Evolutionary conservation across 208 protist genomes (phyloP).

Genomic region (Wallacemonas sp.): DNA sequence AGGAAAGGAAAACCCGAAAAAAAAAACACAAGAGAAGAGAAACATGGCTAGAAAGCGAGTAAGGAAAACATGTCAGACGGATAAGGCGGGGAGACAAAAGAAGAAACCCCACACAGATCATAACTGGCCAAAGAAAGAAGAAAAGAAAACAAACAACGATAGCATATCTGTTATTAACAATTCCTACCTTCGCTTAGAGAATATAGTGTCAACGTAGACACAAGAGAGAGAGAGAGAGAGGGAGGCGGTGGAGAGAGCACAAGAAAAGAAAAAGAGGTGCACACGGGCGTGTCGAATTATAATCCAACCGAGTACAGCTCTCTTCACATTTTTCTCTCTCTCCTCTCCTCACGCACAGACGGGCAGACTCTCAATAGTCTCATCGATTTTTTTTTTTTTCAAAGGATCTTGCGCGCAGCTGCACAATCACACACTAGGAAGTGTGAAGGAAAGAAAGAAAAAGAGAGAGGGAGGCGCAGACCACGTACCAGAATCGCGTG

Average conservation of each 20-base stretch:
- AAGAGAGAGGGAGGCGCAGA: too few relatives aligned
- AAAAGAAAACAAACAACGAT: conserved; percentile 30
- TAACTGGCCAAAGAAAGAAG: background rate
- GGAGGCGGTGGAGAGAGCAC: background rate
- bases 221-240: background rate
- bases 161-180: background rate
- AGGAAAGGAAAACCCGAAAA: too few relatives aligned
- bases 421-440: too few relatives aligned
- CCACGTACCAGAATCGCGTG: too few relatives aligned
- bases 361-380: conserved; percentile 12
- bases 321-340: too few relatives aligned
- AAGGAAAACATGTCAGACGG: conserved; percentile 19
- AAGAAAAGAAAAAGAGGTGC: conserved; percentile 20
- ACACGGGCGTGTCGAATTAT: too few relatives aligned
- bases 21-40: conserved; percentile 20
- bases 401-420: too few relatives aligned
- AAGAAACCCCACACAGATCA: conserved; percentile 8
- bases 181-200: too few relatives aligned
- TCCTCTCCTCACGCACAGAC: too few relatives aligned
- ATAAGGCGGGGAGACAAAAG: conserved; percentile 15
- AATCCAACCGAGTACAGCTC: too few relatives aligned
- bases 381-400: conserved; percentile 27
- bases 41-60: conserved; percentile 19
- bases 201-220: too few relatives aligned
- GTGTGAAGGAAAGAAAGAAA: too few relatives aligned